Evolutionary conservation across 371 early-diverging fungal species (phyloP).

Genomic region (Mortierella sp.): DNA sequence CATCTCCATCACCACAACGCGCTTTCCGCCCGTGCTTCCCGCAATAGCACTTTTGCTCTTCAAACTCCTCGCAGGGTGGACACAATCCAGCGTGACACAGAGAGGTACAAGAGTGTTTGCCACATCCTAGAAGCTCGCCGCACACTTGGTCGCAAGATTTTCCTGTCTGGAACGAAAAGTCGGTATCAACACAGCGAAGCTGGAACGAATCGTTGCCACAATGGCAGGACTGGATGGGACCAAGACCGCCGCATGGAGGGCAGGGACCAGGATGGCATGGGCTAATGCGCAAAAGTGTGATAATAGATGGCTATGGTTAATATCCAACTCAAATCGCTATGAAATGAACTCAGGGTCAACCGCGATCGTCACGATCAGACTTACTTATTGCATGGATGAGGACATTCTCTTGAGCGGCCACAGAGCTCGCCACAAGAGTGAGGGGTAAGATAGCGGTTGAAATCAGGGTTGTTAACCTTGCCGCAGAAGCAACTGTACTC

Average conservation of each 20-base stretch:
- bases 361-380: slow-evolving; percentile 18
- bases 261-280: slow-evolving; percentile 97
- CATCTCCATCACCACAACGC: slow-evolving; percentile 72
- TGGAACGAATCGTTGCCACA: slow-evolving; percentile 83
- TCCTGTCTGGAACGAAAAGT: slow-evolving; percentile 68
- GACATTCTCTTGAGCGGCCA: slow-evolving; percentile 72
- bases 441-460: slow-evolving; percentile 75
- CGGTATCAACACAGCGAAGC: slow-evolving; percentile 77
- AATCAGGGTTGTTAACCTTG: slow-evolving; percentile 80
- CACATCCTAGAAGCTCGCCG: slow-evolving; percentile 83
- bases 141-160: slow-evolving; percentile 78
- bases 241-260: slow-evolving; percentile 88
- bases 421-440: slow-evolving; percentile 91
- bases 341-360: background rate
- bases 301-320: slow-evolving; percentile 42
- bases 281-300: slow-evolving; percentile 35
- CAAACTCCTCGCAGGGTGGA: slow-evolving; percentile 69
- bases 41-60: slow-evolving; percentile 79
- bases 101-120: slow-evolving; percentile 74
- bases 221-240: slow-evolving; percentile 81
- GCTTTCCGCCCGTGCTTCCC: slow-evolving; percentile 71
- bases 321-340: no score
- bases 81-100: slow-evolving; percentile 81
- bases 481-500: slow-evolving; percentile 92
- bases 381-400: slow-evolving; percentile 78